Base-by-base conservation (phyloP, 495 filamentous ascomycete species). In the Bacidia gigantensis region DNA sequence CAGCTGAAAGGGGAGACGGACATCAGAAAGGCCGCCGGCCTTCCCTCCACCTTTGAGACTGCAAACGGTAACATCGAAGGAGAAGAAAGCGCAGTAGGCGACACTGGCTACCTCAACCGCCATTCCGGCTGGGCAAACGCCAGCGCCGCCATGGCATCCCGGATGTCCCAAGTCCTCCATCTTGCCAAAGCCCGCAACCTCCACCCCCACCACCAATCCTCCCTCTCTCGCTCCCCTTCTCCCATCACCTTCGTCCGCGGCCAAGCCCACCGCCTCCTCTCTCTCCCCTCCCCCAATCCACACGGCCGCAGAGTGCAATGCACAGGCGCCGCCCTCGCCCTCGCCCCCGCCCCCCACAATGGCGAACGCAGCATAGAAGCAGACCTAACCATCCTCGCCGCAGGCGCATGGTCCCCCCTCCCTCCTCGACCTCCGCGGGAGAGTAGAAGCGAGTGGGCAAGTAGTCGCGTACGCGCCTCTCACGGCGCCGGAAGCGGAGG, bases 71-170 rank as follows among this genome's bases (percentile, higher is more conserved):
- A 59, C 63, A n/a, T 57, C 69, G 61, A 48, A 71, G 67, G 72
- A 46, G 70, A 76, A 53, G 61, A 57, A 65, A 26, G 63, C 67
- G 52, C 68, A 58, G 64, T 75, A 52, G 75, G 87, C 39, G 61
- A 61, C 12, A 71, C 70, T 56, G 90, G 90, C 1, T 98, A 98
- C 66, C 64, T 93, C 42, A 98, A 96, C 62, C 70, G 72, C 60
- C 73, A 70, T 0, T 81, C 77, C 48, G 92, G 92, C 1, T 96
- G 89, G 90, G 85, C 79, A 3, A 77, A 98, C 60, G 88, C 89
- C 0, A 84, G 81, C 42, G 78, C 71, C 0, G 75, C 76, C 10
- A 88, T 95, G 73, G 62, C 62, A 12, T 86, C 73, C 65, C 74
- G 73, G 12, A 87, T 92, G 79, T 57, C 64, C 20, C 78, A 74